Conservation (phyloP, 1,284 basidiomycete genomes). For the Fomitiporia mediterranea region DNA sequence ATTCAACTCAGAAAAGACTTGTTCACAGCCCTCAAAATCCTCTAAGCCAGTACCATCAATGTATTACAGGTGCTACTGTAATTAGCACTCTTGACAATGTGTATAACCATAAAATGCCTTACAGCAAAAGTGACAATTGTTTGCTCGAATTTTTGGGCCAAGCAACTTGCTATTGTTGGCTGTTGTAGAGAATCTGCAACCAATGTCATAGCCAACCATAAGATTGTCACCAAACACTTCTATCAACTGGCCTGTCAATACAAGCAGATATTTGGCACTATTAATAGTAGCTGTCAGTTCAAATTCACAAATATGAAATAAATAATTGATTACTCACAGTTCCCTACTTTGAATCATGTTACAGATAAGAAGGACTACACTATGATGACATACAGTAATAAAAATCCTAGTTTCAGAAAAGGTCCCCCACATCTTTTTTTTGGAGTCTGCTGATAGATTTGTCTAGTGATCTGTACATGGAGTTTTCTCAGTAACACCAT, state of each 20-base stretch:
- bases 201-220: slow-evolving; percentile 24
- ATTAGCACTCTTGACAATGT: slow-evolving; percentile 30
- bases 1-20: slow-evolving; percentile 30
- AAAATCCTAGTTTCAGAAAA: slow-evolving; percentile 26
- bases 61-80: slow-evolving; percentile 27
- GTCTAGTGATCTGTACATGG: slow-evolving; percentile 17
- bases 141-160: slow-evolving; percentile 3
- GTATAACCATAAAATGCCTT: slow-evolving; percentile 33
- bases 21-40: slow-evolving; percentile 31
- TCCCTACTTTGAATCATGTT: slow-evolving; percentile 26
- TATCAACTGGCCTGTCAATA: slow-evolving; percentile 16
- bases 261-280: slow-evolving; percentile 24
- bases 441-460: slow-evolving; percentile 12
- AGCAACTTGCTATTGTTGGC: slow-evolving; percentile 18
- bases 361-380: slow-evolving; percentile 18
- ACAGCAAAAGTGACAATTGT: slow-evolving; percentile 22
- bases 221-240: slow-evolving; percentile 11
- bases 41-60: slow-evolving; percentile 28
- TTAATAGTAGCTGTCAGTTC: not conserved
- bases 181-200: slow-evolving; percentile 22
- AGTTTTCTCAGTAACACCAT: slow-evolving; percentile 8
- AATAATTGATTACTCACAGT: slow-evolving; percentile 21
- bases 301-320: not conserved
- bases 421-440: slow-evolving; percentile 16
- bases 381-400: slow-evolving; percentile 24